Evolutionary conservation across 2,329 filamentous ascomycete species (phyloP).

Genomic region (Ambrosiella xylebori): DNA sequence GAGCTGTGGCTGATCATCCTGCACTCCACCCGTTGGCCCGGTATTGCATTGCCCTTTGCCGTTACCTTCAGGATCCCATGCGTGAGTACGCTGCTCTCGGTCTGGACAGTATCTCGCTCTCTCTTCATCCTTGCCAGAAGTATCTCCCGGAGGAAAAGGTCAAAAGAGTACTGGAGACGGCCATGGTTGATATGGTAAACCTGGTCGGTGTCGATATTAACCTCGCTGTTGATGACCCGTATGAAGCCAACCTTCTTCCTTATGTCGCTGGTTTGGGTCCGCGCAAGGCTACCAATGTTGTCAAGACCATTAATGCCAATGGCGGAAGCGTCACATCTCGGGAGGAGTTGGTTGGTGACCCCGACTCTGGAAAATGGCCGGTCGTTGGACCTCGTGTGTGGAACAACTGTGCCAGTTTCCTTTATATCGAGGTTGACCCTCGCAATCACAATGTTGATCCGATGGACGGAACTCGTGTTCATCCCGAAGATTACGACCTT

Average conservation of each 20-base stretch:
- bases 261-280: constrained; percentile 85
- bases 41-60: constrained; percentile 78
- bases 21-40: constrained; percentile 59
- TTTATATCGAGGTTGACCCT: constrained; percentile 78
- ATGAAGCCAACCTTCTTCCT: constrained; percentile 73
- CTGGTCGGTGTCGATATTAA: constrained; percentile 91
- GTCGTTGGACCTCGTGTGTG: constrained; percentile 83
- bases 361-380: constrained; percentile 57
- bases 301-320: constrained; percentile 74
- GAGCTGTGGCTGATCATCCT: constrained; percentile 65
- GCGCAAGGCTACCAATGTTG: constrained; percentile 62
- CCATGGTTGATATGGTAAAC: constrained; percentile 97
- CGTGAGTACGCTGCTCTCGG: constrained; percentile 92
- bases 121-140: constrained; percentile 80
- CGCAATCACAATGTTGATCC: constrained; percentile 72
- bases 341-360: constrained; percentile 76
- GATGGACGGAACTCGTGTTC: constrained; percentile 88
- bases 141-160: constrained; percentile 79
- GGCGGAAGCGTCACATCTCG: constrained; percentile 71
- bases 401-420: constrained; percentile 92
- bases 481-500: constrained; percentile 95
- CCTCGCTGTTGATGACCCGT: constrained; percentile 65
- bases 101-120: constrained; percentile 69
- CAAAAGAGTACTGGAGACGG: constrained; percentile 73
- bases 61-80: constrained; percentile 87